phyloP scores from a whole-genome alignment of 2,329 filamentous ascomycete species.

The Trichophaea hybrida region DNA sequence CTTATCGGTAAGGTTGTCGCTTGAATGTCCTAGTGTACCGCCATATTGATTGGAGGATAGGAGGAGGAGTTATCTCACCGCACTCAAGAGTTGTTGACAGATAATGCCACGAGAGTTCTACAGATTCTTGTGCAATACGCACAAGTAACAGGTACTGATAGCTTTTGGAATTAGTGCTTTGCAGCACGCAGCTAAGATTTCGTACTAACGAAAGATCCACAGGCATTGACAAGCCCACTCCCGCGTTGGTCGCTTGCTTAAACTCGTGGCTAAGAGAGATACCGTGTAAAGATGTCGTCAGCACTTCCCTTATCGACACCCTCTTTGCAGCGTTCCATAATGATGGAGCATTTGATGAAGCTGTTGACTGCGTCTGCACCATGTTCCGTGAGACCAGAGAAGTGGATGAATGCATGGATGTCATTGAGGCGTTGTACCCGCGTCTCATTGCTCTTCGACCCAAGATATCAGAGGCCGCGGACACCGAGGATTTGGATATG shows the following conservation, averaged over 20 bases:
- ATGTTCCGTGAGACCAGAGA: conserved; percentile 87
- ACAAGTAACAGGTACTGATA: conserved; percentile 63
- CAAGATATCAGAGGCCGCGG: conserved; percentile 58
- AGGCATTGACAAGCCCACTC: conserved; percentile 50
- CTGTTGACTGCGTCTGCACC: conserved; percentile 81
- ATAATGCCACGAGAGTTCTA: conserved; percentile 81
- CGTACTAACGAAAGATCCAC: neutral
- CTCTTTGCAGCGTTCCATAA: conserved; percentile 63
- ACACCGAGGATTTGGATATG: conserved; percentile 68
- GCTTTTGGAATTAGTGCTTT: neutral
- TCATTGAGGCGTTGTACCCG: conserved; percentile 71
- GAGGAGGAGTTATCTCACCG: conserved; percentile 85
- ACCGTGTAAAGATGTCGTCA: conserved; percentile 65
- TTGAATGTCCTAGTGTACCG: conserved; percentile 30
- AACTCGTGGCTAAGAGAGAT: conserved; percentile 95
- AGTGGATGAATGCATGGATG: conserved; percentile 73
- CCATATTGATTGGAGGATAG: conserved; percentile 36
- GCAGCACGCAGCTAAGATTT: no score
- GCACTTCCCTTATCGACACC: conserved; percentile 68
- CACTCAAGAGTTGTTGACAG: conserved; percentile 76
- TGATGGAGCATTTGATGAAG: conserved; percentile 68
- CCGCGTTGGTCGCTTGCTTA: conserved; percentile 84
- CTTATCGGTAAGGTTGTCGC: conserved; percentile 75
- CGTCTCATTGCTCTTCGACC: conserved; percentile 61
- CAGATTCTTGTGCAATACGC: conserved; percentile 78